These are phyloP conservation scores for Paramecium caudatum DNA, from an alignment of 73 alveolate genomes.

Conservation along the genomic window DNA sequence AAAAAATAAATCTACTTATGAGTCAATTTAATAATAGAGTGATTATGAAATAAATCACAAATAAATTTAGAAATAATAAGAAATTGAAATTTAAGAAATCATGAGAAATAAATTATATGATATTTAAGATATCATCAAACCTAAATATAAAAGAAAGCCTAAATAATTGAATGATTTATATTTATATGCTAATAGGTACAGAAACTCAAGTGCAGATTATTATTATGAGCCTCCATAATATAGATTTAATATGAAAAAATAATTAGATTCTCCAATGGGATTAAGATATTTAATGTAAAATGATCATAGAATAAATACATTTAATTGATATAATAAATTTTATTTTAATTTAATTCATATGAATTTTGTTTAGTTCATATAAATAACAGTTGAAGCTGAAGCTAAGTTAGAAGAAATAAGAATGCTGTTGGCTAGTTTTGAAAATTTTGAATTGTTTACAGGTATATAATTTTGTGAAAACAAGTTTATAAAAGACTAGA, in stretches of 20 bases:
- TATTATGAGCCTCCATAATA: constrained; percentile 26
- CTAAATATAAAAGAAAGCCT: background rate
- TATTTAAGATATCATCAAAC: background rate
- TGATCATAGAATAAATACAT: too few relatives aligned
- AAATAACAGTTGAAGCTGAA: background rate
- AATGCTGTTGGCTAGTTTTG: background rate
- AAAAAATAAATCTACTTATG: too few relatives aligned
- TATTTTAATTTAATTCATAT: background rate
- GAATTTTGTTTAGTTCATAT: background rate
- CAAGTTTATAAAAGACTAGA: background rate
- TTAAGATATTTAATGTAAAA: too few relatives aligned
- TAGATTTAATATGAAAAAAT: background rate
- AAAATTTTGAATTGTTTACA: background rate
- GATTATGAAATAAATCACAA: too few relatives aligned
- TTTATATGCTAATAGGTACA: background rate
- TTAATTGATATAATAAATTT: background rate
- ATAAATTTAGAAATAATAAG: too few relatives aligned
- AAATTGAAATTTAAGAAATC: too few relatives aligned
- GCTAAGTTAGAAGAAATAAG: constrained; percentile 8
- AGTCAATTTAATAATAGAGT: too few relatives aligned
- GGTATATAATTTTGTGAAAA: background rate
- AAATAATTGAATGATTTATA: background rate
- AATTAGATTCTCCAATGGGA: background rate
- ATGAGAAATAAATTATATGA: background rate
- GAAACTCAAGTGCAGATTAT: constrained; percentile 4